Evolutionary conservation across 2,329 filamentous ascomycete species (phyloP).

Genomic region (Leptoxyphium fumago): DNA sequence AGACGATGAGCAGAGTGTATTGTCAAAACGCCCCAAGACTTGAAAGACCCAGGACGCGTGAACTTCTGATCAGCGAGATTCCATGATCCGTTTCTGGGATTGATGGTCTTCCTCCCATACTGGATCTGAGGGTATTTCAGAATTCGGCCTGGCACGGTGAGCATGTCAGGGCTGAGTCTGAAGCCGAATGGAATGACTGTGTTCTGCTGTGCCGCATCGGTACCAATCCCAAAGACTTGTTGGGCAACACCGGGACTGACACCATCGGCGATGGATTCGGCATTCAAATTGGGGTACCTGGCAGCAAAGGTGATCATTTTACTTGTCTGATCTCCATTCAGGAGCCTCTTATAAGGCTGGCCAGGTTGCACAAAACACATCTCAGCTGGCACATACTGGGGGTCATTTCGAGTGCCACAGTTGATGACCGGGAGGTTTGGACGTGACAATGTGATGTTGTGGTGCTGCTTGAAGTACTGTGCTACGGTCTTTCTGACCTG

Average conservation of each 20-base stretch:
- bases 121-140: slow-evolving; percentile 44
- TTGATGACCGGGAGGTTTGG: slow-evolving; percentile 46
- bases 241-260: slow-evolving; percentile 34
- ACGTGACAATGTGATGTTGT: slow-evolving; percentile 26
- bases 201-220: slow-evolving; percentile 7
- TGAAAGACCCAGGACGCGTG: slow-evolving; percentile 34
- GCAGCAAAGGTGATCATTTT: slow-evolving; percentile 62
- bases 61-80: slow-evolving; percentile 36
- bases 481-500: slow-evolving; percentile 34
- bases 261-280: slow-evolving; percentile 40
- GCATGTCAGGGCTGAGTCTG: slow-evolving; percentile 42
- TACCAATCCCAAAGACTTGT: slow-evolving; percentile 28
- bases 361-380: slow-evolving; percentile 48
- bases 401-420: slow-evolving; percentile 41
- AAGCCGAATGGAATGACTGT: slow-evolving; percentile 42
- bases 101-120: slow-evolving; percentile 33
- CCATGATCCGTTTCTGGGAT: slow-evolving; percentile 15
- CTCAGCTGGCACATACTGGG: slow-evolving; percentile 53
- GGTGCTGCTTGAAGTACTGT: slow-evolving; percentile 33
- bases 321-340: slow-evolving; percentile 46
- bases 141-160: slow-evolving; percentile 60
- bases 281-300: slow-evolving; percentile 50
- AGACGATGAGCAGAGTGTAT: slow-evolving; percentile 6
- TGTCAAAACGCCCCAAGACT: slow-evolving; percentile 29
- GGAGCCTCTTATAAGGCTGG: slow-evolving; percentile 46